Conservation (phyloP, 805 yeast species). For the Metahyphopichia silvanorum region DNA sequence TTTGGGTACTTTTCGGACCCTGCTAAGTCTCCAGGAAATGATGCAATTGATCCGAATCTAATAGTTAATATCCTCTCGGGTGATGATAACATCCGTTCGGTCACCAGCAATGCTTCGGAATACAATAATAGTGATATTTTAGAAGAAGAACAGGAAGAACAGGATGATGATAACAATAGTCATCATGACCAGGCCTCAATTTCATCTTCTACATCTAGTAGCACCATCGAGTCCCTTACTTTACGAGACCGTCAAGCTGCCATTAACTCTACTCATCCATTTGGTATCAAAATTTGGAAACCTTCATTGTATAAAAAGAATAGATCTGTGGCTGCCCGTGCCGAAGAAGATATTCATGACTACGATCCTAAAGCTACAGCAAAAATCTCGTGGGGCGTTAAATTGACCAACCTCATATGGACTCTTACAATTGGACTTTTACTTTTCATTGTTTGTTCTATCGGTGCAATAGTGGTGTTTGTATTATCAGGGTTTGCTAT, state of each 20-base stretch:
- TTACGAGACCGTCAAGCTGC: slow-evolving; percentile 93
- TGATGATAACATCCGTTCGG: background rate
- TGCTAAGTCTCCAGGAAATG: no score
- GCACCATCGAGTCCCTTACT: slow-evolving; percentile 79
- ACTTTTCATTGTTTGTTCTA: slow-evolving; percentile 50
- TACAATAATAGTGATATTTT: slow-evolving; percentile 20
- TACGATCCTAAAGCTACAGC: slow-evolving; percentile 45
- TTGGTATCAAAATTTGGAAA: slow-evolving; percentile 98
- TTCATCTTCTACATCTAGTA: slow-evolving; percentile 27
- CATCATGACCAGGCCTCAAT: slow-evolving; percentile 21
- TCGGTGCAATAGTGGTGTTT: slow-evolving; percentile 47
- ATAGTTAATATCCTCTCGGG: background rate
- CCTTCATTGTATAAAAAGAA: slow-evolving; percentile 93
- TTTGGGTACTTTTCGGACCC: no score
- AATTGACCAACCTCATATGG: slow-evolving; percentile 72
- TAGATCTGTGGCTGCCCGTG: slow-evolving; percentile 86
- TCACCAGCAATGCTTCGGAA: slow-evolving; percentile 6
- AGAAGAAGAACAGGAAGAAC: slow-evolving; percentile 18
- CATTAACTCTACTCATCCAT: slow-evolving; percentile 94
- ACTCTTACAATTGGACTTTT: slow-evolving; percentile 66
- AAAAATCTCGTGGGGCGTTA: slow-evolving; percentile 60
- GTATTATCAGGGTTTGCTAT: slow-evolving; percentile 37
- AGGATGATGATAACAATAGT: slow-evolving; percentile 24
- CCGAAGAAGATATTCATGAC: slow-evolving; percentile 92
- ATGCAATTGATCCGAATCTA: background rate